A percentile compares a stretch with the other conserved stretches of the same genome.
These are phyloP conservation scores for Ramaria sp. DNA, from an alignment of 768 basidiomycete species.

Conservation along the genomic window DNA sequence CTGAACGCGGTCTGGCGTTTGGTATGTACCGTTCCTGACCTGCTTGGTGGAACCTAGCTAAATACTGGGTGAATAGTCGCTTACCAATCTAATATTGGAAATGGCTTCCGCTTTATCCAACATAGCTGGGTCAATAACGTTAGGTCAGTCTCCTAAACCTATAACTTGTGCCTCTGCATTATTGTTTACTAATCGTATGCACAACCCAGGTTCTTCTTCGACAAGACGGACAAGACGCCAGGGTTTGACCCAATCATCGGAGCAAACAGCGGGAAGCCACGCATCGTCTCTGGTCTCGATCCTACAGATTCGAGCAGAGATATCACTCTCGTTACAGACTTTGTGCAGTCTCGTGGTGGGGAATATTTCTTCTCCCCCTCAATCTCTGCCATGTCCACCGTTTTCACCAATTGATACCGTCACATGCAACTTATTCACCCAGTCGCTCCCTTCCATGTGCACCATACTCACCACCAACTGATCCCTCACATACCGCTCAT, in stretches of 20 bases:
- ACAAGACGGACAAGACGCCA: conserved; percentile 12
- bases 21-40: conserved; percentile 15
- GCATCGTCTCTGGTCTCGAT: conserved; percentile 16
- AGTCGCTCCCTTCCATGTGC: too few species aligned
- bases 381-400: conserved; percentile 25
- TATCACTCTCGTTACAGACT: conserved; percentile 17
- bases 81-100: conserved; percentile 22
- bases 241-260: conserved; percentile 43
- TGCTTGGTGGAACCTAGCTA: background rate
- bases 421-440: too few species aligned
- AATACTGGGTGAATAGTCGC: conserved; percentile 9
- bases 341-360: conserved; percentile 36
- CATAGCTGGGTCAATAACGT: conserved; percentile 9
- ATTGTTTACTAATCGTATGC: conserved; percentile 19
- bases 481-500: too few species aligned
- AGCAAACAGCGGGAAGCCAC: conserved; percentile 8
- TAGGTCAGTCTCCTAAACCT: background rate
- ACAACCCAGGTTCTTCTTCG: conserved; percentile 9
- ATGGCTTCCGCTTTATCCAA: conserved; percentile 25
- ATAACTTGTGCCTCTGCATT: background rate
- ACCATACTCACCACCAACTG: too few species aligned
- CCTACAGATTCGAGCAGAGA: conserved; percentile 12
- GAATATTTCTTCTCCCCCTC: conserved; percentile 46
- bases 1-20: conserved; percentile 39
- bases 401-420: background rate